A percentile compares a stretch with the other conserved stretches of the same genome.
Conservation (phyloP, 2,329 filamentous ascomycete species). For the Arthroderma uncinatum region DNA sequence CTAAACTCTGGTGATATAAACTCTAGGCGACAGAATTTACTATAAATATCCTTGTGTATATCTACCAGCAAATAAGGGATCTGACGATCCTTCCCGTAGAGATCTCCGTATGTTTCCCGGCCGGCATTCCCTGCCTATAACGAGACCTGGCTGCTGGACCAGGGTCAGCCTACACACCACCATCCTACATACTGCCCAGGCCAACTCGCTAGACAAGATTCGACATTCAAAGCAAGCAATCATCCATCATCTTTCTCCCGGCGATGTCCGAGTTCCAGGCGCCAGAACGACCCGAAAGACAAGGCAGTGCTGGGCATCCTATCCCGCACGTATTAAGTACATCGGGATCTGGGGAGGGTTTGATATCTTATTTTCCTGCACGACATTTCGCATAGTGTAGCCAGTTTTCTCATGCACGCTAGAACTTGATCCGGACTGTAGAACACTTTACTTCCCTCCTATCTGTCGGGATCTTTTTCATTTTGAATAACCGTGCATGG, state of each 20-base stretch:
- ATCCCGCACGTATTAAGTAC: neutral
- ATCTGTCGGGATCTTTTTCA: neutral
- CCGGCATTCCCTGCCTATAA: neutral
- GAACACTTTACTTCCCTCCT: neutral
- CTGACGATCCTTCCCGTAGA: neutral
- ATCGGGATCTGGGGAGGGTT: neutral
- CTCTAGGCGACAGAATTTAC: neutral
- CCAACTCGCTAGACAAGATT: neutral
- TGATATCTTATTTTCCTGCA: neutral
- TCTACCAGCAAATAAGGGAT: neutral
- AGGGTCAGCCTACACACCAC: neutral
- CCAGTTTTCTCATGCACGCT: neutral
- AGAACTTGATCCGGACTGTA: neutral
- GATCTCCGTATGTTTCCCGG: neutral
- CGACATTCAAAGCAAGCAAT: neutral
- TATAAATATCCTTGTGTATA: neutral
- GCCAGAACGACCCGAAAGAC: neutral
- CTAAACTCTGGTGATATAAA: neutral
- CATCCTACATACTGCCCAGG: neutral
- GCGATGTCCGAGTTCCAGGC: constrained; percentile 1
- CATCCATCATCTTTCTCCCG: neutral
- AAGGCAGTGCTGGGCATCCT: neutral
- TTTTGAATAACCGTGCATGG: neutral
- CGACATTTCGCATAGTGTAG: neutral
- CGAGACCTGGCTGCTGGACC: neutral